A percentile compares a stretch with the other conserved stretches of the same genome.
Evolutionary conservation across 768 basidiomycete species (phyloP).

Genomic region (Heimioporus sp.): DNA sequence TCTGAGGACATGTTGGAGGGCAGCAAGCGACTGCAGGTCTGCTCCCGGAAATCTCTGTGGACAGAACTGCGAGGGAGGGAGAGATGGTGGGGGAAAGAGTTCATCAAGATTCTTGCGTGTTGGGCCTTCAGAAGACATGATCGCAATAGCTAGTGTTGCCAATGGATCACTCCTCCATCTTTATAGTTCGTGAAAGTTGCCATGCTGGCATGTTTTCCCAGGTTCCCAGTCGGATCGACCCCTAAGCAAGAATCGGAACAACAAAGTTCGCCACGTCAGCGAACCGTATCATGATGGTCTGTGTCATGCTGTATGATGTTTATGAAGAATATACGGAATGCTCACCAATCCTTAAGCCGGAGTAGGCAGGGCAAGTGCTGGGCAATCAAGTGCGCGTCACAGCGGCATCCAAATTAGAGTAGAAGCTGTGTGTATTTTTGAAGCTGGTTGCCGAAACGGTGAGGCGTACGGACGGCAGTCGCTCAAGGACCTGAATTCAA

Average conservation of each 20-base stretch:
- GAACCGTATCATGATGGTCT: too few species aligned
- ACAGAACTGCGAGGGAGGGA: constrained; percentile 21
- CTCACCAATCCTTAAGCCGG: constrained; percentile 5
- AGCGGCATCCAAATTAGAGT: background rate
- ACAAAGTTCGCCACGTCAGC: too few species aligned
- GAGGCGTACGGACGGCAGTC: constrained; percentile 1
- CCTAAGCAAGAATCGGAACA: too few species aligned
- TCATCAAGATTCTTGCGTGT: constrained; percentile 9
- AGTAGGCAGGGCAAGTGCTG: background rate
- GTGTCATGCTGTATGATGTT: too few species aligned
- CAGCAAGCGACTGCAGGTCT: constrained; percentile 17
- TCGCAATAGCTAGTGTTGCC: background rate
- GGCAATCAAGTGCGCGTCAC: background rate
- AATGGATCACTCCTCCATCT: background rate
- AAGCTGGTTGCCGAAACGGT: background rate
- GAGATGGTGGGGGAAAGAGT: constrained; percentile 25
- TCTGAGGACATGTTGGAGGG: constrained; percentile 35
- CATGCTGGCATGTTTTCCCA: too few species aligned
- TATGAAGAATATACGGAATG: background rate
- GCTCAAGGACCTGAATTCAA: too few species aligned
- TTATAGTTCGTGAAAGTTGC: background rate
- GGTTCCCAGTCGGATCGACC: too few species aligned
- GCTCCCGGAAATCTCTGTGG: constrained; percentile 30
- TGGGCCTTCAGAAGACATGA: constrained; percentile 12
- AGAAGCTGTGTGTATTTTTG: too few species aligned